Conservation (phyloP, 2,329 filamentous ascomycete genomes). For the Xylariales sp. region DNA sequence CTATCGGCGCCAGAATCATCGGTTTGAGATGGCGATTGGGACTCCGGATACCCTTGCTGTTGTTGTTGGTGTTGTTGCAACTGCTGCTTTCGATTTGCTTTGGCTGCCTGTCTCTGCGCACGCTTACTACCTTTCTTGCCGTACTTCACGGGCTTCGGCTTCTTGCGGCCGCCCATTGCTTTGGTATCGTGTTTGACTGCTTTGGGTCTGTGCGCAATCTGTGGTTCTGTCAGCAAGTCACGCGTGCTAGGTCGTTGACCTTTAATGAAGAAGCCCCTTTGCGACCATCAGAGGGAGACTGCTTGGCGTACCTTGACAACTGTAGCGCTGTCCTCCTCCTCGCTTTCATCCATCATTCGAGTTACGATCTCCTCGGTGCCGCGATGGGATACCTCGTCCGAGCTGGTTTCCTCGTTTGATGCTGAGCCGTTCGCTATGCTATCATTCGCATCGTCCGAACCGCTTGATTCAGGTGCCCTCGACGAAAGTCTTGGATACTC, state of each 20-base stretch:
- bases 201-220: slow-evolving; percentile 18
- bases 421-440: slow-evolving; percentile 43
- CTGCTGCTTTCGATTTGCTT: slow-evolving; percentile 23
- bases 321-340: slow-evolving; percentile 46
- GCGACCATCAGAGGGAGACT: not conserved
- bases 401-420: slow-evolving; percentile 49
- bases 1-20: slow-evolving; percentile 37
- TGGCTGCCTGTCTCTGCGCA: slow-evolving; percentile 34
- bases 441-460: slow-evolving; percentile 42
- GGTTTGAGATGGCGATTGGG: slow-evolving; percentile 22
- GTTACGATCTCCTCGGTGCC: slow-evolving; percentile 33
- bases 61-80: slow-evolving; percentile 24
- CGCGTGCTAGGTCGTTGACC: not conserved
- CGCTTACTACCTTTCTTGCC: slow-evolving; percentile 46
- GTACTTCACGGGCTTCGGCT: slow-evolving; percentile 42
- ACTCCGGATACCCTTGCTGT: slow-evolving; percentile 15
- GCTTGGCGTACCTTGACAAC: no score
- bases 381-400: slow-evolving; percentile 39
- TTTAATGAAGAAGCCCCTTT: not conserved
- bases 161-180: slow-evolving; percentile 38
- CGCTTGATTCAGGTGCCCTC: slow-evolving; percentile 35
- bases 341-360: slow-evolving; percentile 56
- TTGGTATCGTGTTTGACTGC: slow-evolving; percentile 9
- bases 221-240: slow-evolving; percentile 1
- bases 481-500: slow-evolving; percentile 49